Evolutionary conservation across 805 yeast species (phyloP), one percentile per base, ranked within the genome.

Genomic region (Brettanomyces custersianus): DNA sequence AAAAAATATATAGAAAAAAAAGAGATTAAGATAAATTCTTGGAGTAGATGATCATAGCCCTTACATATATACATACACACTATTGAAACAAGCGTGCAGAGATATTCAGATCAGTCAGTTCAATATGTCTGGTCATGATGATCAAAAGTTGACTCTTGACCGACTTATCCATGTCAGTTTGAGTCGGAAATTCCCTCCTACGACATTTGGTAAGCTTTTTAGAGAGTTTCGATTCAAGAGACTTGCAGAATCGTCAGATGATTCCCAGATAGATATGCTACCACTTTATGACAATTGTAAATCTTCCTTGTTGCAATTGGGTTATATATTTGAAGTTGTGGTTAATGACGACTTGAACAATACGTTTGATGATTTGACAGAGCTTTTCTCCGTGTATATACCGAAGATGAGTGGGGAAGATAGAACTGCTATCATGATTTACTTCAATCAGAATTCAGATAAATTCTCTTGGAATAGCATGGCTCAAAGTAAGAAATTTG

Each of bases 321-420:
- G 40, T n/a, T 57, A 55, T 31, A 48, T 55, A 3, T 47, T 41
- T 33, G 58, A 55, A 35, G 39, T 51, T 5, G 39, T 55, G 17
- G 44, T 57, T 4, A 49, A 43, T 9, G 38, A 46, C 23, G 60
- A 55, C 35, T 36, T 49, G 17, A 44, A 47, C 17, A 47, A 47
- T 32, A 43, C 41, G 10, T 47, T 45, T 27, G 52, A 51, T 6
- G 57, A 51, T 23, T 33, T 56, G 5, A 42, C 38, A 6, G 27
- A 34, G 3, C 44, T 51, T 13, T 55, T 54, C 34, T 31, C 45
- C 1, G 25, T 19, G 5, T 45, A 54, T 23, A 31, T 50, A 30
- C 5, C 20, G 2, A 29, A 38, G 19, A 18, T 47, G 9, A 21
- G 34, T 12, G 27, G 30, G 11, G 25, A 35, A 3, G 59, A 55